Conservation (phyloP, 176 grass and related monocot genomes). For the Cenchrus fungigraminus region DNA sequence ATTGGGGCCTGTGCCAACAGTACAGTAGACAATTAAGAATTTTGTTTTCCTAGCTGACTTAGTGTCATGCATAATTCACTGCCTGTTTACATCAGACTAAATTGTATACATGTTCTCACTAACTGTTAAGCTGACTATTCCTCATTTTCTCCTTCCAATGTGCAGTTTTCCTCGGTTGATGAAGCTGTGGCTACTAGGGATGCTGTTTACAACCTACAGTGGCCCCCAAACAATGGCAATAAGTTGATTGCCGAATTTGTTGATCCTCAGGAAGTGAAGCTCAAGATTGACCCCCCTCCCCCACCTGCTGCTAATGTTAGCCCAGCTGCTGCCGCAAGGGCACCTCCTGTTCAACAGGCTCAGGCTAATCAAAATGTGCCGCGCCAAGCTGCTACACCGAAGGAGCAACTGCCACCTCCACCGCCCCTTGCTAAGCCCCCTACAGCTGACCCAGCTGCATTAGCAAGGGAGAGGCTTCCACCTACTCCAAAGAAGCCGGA, state of each 20-base stretch:
- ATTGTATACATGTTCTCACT: slow-evolving; percentile 15
- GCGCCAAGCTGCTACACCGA: slow-evolving; percentile 45
- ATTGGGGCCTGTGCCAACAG: not conserved
- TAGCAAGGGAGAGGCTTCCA: slow-evolving; percentile 51
- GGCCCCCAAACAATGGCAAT: slow-evolving; percentile 92
- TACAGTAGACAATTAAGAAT: not conserved
- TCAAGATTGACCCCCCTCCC: slow-evolving; percentile 57
- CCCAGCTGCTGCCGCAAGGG: slow-evolving; percentile 45
- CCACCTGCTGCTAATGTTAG: slow-evolving; percentile 46
- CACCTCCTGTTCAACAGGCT: slow-evolving; percentile 48
- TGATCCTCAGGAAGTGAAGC: slow-evolving; percentile 88
- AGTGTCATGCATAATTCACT: not conserved
- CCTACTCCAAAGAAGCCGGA: slow-evolving; percentile 83
- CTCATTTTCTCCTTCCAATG: not conserved
- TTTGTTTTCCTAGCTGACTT: not conserved
- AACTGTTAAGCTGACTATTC: slow-evolving; percentile 14
- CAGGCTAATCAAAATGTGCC: slow-evolving; percentile 51
- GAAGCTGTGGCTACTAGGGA: slow-evolving; percentile 88
- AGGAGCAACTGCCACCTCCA: slow-evolving; percentile 66
- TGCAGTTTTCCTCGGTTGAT: slow-evolving; percentile 83
- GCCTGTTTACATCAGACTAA: not conserved
- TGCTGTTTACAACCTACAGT: slow-evolving; percentile 93
- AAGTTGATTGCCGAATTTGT: slow-evolving; percentile 90
- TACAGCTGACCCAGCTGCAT: slow-evolving; percentile 16
- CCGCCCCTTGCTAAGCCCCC: slow-evolving; percentile 50